Evolutionary conservation across 2,329 filamentous ascomycete genomes (phyloP), one percentile per base, ranked within the genome.

Genomic region (Elsinoe arachidis): DNA sequence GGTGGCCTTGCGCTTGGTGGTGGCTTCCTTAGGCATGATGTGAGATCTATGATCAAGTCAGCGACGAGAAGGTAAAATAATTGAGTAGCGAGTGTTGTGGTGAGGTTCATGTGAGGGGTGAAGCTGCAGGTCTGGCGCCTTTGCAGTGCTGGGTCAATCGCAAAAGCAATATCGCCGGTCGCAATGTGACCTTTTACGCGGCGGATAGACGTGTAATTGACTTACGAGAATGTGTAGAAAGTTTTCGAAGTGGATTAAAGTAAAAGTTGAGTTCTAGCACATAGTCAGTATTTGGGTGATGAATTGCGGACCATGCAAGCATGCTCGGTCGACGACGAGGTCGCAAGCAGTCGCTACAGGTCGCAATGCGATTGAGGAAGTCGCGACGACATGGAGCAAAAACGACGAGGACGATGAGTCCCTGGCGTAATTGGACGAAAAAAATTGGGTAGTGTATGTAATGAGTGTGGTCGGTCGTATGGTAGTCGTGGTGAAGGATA

Each of bases 21-120:
- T 74, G 74, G 81, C 81, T 66, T 84, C 83, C 78, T 87, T 87
- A 69, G 84, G 84, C 85, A 88, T 87, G 54, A 56, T 39, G 43
- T 37, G 39, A 23, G 41, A 21, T 12, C 33, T 30, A 38, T 15
- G 38, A 30, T 23, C 3, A n/a, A 11, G 41, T 56, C 54, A 56
- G 54, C 33, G 33, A 49, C 41, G 54, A 56, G 11, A 1, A 21
- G 15, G 15, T 30, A 7, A 30, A 30, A 54, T 30, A 19, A 30
- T n/a, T 30, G 26, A 34, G 7, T 5, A 9, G 37, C 5, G 11
- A 15, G 11, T 30, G 26, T 41, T 30, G 37, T 19, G 53, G 21
- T 30, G 35, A 51, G 3, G 7, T 51, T 10, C 3, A 17, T 51
- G 46, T 34, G 26, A 51, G 33, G 30, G 7, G 14, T 34, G 26